Conservation (phyloP, 805 yeast genomes). For the Myxozyma vanderwaltii region DNA sequence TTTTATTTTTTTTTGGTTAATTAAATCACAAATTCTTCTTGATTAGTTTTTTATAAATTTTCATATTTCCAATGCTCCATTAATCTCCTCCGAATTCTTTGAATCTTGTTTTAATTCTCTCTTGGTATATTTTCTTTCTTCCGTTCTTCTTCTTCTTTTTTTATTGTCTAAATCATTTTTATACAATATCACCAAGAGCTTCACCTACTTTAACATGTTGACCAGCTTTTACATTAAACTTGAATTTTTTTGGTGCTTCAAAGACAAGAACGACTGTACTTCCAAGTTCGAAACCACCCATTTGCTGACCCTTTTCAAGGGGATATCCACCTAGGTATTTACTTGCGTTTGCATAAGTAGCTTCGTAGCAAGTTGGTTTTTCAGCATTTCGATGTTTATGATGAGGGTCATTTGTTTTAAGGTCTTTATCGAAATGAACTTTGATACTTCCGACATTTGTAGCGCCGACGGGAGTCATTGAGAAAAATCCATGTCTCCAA, state of each 20-base stretch:
- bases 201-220: slow-evolving; percentile 85
- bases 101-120: no score
- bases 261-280: slow-evolving; percentile 95
- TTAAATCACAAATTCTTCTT: no score
- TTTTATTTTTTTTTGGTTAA: no score
- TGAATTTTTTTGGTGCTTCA: slow-evolving; percentile 86
- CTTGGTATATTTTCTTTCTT: no score
- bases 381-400: slow-evolving; percentile 58
- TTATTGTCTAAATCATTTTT: no score
- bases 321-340: slow-evolving; percentile 82
- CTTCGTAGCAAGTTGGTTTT: slow-evolving; percentile 74
- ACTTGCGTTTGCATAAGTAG: slow-evolving; percentile 82
- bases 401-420: slow-evolving; percentile 65
- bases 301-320: slow-evolving; percentile 84
- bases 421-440: slow-evolving; percentile 85
- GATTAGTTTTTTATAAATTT: no score
- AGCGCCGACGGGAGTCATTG: slow-evolving; percentile 99
- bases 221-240: slow-evolving; percentile 70
- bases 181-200: slow-evolving; percentile 44
- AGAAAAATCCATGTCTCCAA: slow-evolving; percentile 96
- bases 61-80: no score
- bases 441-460: slow-evolving; percentile 96
- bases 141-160: no score
- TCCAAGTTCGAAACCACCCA: slow-evolving; percentile 96
- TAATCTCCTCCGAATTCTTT: no score